These are phyloP conservation scores for Neoboletus subvelutipes DNA, from an alignment of 768 basidiomycete genomes.

Conservation along the genomic window DNA sequence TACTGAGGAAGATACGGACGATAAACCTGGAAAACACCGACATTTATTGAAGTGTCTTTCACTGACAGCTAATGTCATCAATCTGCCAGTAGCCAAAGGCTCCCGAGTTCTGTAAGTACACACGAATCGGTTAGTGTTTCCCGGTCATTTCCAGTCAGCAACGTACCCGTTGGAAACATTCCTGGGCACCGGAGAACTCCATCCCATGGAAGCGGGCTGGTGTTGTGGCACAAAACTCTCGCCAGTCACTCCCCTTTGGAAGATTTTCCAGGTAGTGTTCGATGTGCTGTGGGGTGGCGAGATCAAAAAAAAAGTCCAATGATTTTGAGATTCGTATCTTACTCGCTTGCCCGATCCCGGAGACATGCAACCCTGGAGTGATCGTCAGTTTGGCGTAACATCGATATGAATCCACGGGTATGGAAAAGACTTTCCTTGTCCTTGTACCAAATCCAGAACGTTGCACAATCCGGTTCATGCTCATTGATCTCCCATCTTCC, in stretches of 20 bases:
- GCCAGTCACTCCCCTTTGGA: no score
- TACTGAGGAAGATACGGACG: no score
- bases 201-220: no score
- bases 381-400: background rate
- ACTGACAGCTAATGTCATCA: conserved; percentile 19
- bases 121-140: background rate
- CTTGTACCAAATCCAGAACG: conserved; percentile 29
- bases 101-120: background rate
- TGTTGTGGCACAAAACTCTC: no score
- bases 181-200: conserved; percentile 24
- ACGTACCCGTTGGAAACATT: conserved; percentile 25
- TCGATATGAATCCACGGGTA: no score
- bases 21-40: no score
- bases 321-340: background rate
- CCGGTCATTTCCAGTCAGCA: background rate
- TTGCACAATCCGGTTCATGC: conserved; percentile 29
- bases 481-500: conserved; percentile 29
- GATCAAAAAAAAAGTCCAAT: background rate
- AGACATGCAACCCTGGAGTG: conserved; percentile 24
- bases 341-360: no score
- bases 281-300: conserved; percentile 19
- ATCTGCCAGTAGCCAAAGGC: conserved; percentile 27
- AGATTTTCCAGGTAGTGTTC: no score
- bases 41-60: no score
- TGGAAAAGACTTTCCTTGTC: no score